These are phyloP conservation scores for Ailanthus altissimus DNA, from an alignment of 345 rosid species.

Conservation along the genomic window DNA sequence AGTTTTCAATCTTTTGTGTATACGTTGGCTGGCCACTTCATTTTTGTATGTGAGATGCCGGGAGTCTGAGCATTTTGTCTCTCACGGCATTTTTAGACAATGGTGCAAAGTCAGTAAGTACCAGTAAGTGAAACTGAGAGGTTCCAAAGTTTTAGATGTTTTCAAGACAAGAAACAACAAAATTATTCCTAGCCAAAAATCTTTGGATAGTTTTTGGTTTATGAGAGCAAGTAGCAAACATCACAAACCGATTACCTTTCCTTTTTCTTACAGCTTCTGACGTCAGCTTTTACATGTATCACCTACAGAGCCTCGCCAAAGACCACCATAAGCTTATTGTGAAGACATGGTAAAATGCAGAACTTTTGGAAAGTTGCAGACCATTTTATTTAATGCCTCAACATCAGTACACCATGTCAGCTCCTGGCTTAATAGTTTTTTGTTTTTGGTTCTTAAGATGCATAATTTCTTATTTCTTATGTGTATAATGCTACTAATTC, in stretches of 20 bases:
- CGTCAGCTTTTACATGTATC: background rate
- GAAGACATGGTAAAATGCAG: background rate
- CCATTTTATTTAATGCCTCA: too few species aligned
- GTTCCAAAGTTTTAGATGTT: too few species aligned
- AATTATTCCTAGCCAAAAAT: too few species aligned
- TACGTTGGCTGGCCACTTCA: background rate
- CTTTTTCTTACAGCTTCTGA: background rate
- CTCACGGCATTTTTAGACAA: background rate
- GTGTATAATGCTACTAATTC: background rate
- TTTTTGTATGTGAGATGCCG: background rate
- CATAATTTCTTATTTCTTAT: background rate
- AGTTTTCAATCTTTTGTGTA: background rate
- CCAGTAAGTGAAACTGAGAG: background rate
- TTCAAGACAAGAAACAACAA: too few species aligned
- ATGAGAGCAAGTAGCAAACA: background rate
- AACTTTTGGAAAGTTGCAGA: background rate
- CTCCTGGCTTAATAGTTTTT: background rate
- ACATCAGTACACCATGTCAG: background rate
- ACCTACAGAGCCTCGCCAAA: too few species aligned
- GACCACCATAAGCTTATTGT: background rate
- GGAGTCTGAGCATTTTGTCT: background rate
- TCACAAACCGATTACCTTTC: background rate
- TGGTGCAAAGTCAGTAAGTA: background rate
- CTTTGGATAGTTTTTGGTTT: background rate
- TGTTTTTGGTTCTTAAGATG: too few species aligned